phyloP scores from a whole-genome alignment of 164 flowering plant genomes.

The Warburgia ugandensis region DNA sequence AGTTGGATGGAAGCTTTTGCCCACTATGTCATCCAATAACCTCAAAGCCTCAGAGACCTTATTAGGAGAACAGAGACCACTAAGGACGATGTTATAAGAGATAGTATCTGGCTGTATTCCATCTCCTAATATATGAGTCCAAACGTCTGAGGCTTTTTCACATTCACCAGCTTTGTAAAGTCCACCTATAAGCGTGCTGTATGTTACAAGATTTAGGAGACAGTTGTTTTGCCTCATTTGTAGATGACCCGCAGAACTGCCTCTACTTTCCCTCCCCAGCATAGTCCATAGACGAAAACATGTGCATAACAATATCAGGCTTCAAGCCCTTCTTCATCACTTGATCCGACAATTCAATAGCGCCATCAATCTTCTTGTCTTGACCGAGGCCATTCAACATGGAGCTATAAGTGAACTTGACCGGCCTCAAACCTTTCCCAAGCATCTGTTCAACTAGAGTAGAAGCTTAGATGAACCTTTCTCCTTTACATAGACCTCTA shows the following conservation, averaged over 20 bases:
- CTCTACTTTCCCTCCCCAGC: constrained; percentile 53
- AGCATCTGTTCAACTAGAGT: constrained; percentile 63
- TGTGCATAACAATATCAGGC: constrained; percentile 73
- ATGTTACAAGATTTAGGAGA: constrained; percentile 66
- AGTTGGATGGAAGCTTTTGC: constrained; percentile 56
- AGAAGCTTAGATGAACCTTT: constrained; percentile 54
- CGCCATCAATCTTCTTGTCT: constrained; percentile 45
- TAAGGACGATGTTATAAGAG: constrained; percentile 69
- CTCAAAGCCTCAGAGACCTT: constrained; percentile 45
- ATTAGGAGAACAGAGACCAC: constrained; percentile 70
- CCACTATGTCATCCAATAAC: constrained; percentile 50
- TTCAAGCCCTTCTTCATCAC: constrained; percentile 38
- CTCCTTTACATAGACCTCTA: constrained; percentile 54
- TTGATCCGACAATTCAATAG: constrained; percentile 52
- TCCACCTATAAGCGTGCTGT: constrained; percentile 81
- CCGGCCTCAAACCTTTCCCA: constrained; percentile 58
- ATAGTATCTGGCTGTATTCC: constrained; percentile 67
- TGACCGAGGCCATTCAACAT: constrained; percentile 66
- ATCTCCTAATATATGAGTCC: constrained; percentile 45
- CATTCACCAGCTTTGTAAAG: constrained; percentile 47
- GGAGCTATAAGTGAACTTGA: constrained; percentile 56
- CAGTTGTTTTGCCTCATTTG: constrained; percentile 44
- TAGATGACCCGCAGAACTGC: constrained; percentile 46
- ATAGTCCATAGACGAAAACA: constrained; percentile 74
- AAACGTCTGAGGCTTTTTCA: constrained; percentile 47